Base-by-base conservation (phyloP, 73 alveolate genomes). In the Halteria grandinella region DNA sequence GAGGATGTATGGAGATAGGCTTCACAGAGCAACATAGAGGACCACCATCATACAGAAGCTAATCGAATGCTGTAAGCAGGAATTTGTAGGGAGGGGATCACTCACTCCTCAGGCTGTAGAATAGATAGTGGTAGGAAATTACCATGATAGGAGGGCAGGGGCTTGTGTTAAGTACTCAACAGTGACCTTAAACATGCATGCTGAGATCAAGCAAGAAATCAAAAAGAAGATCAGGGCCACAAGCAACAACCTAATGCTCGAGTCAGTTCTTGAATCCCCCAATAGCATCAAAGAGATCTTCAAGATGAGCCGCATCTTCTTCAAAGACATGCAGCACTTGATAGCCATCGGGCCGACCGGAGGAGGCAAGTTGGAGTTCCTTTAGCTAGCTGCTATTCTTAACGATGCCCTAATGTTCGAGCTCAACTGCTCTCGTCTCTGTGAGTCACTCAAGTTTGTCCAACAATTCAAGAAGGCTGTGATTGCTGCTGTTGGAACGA, bases 371-470 rank as follows among this genome's bases (percentile, higher is more conserved):
- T 63, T 58, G 44, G 91, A 82, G 59, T 36, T 40, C 33, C 69
- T 79, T 27, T 43, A 79, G 60, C 43, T 66, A 0, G 76, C 89
- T 8, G 78, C 91, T 4, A 58, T 82, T 6, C 28, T 82, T 20
- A 75, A 75, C 40, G 87, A 75, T 49, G 76, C 66, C 10, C 49
- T 75, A 18, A 75, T 75, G 47, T 48, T 71, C 48, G 91, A 82
- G 37, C 75, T 70, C 1, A 79, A 70, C 27, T 45, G 37, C 20
- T 6, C 70, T 1, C 70, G 31, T 18, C 55, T 47, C 51, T 48
- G 57, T 14, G 76, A 82, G 14, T 51, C 83, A 0, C 0, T 36
- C 1, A 52, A 57, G 33, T 82, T 82, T 39, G 82, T 55, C 15
- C 15, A 59, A 7, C 58, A 36, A 21, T 62, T 82, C 55, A 70